Evolutionary conservation across 1,139 yeast species (phyloP).

Genomic region (Taiozyma sp.): DNA sequence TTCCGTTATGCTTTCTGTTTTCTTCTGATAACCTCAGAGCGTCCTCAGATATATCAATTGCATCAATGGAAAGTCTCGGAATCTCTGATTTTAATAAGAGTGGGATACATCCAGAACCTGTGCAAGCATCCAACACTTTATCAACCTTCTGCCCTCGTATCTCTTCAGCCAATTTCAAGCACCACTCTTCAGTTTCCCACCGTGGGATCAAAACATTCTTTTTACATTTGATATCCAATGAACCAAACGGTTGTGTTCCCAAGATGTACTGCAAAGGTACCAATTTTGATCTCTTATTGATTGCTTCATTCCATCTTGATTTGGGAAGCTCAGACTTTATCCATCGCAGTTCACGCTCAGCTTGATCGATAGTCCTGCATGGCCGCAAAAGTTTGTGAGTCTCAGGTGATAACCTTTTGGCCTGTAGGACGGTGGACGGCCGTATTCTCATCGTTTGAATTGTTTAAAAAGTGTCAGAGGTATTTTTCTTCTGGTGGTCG

Average conservation of each 20-base stretch:
- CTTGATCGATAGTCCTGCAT: slow-evolving; percentile 30
- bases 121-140: slow-evolving; percentile 61
- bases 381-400: slow-evolving; percentile 26
- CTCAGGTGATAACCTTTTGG: slow-evolving; percentile 5
- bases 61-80: slow-evolving; percentile 31
- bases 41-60: slow-evolving; percentile 53
- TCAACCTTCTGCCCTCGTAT: slow-evolving; percentile 1
- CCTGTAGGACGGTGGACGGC: slow-evolving; percentile 6
- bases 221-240: slow-evolving; percentile 52
- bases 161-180: slow-evolving; percentile 29
- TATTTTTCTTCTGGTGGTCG: no score
- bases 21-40: slow-evolving; percentile 49
- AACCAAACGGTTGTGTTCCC: slow-evolving; percentile 85
- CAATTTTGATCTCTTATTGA: slow-evolving; percentile 36
- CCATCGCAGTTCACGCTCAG: slow-evolving; percentile 47
- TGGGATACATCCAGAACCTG: slow-evolving; percentile 90
- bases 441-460: not conserved
- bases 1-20: slow-evolving; percentile 31
- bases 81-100: slow-evolving; percentile 41
- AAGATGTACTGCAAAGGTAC: slow-evolving; percentile 82
- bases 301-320: slow-evolving; percentile 28
- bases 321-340: slow-evolving; percentile 35
- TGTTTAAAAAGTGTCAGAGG: no score
- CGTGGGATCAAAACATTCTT: slow-evolving; percentile 81
- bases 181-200: slow-evolving; percentile 97